Percentiles rank a stretch among this genome's conserved stretches.
Conservation (phyloP, 768 basidiomycete genomes). For the Panaeolus papilionaceus region DNA sequence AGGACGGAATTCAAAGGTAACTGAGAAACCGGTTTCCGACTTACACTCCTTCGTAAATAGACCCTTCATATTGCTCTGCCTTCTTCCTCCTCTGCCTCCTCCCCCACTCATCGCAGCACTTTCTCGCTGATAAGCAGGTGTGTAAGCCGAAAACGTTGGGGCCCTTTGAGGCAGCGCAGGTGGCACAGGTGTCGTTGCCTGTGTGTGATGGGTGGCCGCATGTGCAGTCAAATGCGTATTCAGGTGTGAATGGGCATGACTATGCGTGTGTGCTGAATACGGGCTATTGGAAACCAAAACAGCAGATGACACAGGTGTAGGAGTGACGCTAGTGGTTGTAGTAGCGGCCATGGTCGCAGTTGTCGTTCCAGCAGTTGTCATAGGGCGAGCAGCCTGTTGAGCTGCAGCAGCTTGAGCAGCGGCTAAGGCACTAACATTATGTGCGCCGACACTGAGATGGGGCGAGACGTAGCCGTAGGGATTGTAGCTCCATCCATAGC, state of each 20-base stretch:
- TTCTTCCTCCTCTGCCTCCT: conserved; percentile 58
- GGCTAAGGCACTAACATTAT: conserved; percentile 38
- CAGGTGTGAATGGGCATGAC: conserved; percentile 20
- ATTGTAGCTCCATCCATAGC: conserved; percentile 75
- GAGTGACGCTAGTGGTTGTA: conserved; percentile 14
- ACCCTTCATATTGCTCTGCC: conserved; percentile 74
- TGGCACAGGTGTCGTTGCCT: conserved; percentile 32
- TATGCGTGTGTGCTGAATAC: conserved; percentile 1
- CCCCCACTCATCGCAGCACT: conserved; percentile 45
- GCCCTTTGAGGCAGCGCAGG: conserved; percentile 42
- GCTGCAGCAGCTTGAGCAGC: conserved; percentile 29
- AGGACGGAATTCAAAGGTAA: background rate
- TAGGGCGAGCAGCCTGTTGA: conserved; percentile 32
- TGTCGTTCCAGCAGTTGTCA: conserved; percentile 29
- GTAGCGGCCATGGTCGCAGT: conserved; percentile 22
- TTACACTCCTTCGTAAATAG: conserved; percentile 83
- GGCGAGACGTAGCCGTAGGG: conserved; percentile 66
- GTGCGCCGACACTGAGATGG: conserved; percentile 40
- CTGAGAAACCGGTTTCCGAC: conserved; percentile 31
- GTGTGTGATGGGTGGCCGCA: conserved; percentile 36
- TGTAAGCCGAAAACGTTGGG: conserved; percentile 63
- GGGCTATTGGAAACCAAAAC: conserved; percentile 2
- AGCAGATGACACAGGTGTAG: conserved; percentile 26
- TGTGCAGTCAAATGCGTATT: conserved; percentile 28
- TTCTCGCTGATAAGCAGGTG: conserved; percentile 59